Conservation (phyloP, 768 basidiomycete species). For the Hypholoma sublateritium region DNA sequence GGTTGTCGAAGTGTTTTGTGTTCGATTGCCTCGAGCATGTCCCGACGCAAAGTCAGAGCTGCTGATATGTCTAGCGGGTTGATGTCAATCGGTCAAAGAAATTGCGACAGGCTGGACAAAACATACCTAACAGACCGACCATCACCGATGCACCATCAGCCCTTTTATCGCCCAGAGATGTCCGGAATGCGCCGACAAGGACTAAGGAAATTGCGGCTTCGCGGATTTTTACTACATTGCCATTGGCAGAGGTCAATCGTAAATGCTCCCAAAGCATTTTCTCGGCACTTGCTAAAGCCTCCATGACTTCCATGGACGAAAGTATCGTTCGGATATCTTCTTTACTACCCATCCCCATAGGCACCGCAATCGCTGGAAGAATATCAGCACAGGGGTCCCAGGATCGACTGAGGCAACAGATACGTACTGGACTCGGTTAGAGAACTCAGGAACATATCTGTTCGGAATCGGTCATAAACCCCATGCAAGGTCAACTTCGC, state of each 20-base stretch:
- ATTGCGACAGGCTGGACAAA: neutral
- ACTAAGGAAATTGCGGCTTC: slow-evolving; percentile 73
- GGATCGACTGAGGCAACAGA: neutral
- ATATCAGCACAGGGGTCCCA: neutral
- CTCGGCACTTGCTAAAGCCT: slow-evolving; percentile 66
- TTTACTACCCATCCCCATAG: slow-evolving; percentile 69
- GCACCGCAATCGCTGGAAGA: slow-evolving; percentile 73
- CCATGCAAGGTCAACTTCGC: slow-evolving; percentile 79
- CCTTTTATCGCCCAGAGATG: slow-evolving; percentile 68
- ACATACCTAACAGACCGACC: slow-evolving; percentile 61
- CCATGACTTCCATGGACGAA: slow-evolving; percentile 56
- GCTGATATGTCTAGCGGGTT: slow-evolving; percentile 61
- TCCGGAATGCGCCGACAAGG: slow-evolving; percentile 72
- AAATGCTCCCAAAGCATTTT: slow-evolving; percentile 69
- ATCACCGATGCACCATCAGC: slow-evolving; percentile 52
- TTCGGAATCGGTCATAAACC: slow-evolving; percentile 74
- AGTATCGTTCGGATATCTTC: slow-evolving; percentile 35
- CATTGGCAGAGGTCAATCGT: slow-evolving; percentile 49
- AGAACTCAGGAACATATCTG: slow-evolving; percentile 89
- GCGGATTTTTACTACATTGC: slow-evolving; percentile 69
- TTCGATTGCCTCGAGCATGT: slow-evolving; percentile 81
- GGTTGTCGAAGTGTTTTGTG: slow-evolving; percentile 56
- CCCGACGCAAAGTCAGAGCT: slow-evolving; percentile 78
- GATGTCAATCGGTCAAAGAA: neutral
- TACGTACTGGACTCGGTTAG: slow-evolving; percentile 80